These are phyloP conservation scores for Apophysomyces variabilis DNA, from an alignment of 371 early-diverging fungal genomes.

Conservation along the genomic window DNA sequence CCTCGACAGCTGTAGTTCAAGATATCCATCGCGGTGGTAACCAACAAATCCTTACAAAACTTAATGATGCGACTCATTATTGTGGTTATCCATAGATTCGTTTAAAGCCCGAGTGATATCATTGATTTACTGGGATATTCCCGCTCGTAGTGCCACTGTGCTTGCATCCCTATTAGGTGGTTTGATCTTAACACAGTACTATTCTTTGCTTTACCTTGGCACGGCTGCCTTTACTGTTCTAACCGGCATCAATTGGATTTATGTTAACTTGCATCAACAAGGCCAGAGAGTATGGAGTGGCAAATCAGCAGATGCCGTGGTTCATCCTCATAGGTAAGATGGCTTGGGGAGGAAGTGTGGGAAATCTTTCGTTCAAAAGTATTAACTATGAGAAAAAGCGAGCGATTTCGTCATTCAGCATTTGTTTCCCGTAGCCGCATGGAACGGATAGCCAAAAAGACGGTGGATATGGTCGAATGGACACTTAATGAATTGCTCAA, in stretches of 20 bases:
- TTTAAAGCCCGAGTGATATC: not conserved
- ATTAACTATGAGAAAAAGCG: not conserved
- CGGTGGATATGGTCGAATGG: conserved; percentile 5
- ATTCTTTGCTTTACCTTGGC: conserved; percentile 14
- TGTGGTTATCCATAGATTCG: not conserved
- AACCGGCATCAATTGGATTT: conserved; percentile 13
- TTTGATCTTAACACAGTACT: conserved; percentile 6
- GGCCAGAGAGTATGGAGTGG: conserved; percentile 11
- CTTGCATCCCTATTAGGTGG: not conserved
- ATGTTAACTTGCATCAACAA: conserved; percentile 16
- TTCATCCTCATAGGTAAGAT: conserved; percentile 17
- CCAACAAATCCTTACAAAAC: not conserved
- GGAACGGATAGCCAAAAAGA: not conserved
- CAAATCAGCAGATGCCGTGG: conserved; percentile 2
- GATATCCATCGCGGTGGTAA: not conserved
- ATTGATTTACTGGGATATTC: conserved; percentile 16
- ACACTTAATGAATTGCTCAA: conserved; percentile 2
- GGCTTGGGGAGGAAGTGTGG: too few species aligned
- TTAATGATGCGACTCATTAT: too few species aligned
- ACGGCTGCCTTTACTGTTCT: conserved; percentile 9
- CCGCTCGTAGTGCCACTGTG: conserved; percentile 12
- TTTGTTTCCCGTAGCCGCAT: conserved; percentile 7
- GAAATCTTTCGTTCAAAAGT: too few species aligned
- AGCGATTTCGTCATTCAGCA: not conserved
- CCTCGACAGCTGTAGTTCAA: not conserved